Evolutionary conservation across 2,329 filamentous ascomycete genomes (phyloP).

Genomic region (Fusarium duplospermum): DNA sequence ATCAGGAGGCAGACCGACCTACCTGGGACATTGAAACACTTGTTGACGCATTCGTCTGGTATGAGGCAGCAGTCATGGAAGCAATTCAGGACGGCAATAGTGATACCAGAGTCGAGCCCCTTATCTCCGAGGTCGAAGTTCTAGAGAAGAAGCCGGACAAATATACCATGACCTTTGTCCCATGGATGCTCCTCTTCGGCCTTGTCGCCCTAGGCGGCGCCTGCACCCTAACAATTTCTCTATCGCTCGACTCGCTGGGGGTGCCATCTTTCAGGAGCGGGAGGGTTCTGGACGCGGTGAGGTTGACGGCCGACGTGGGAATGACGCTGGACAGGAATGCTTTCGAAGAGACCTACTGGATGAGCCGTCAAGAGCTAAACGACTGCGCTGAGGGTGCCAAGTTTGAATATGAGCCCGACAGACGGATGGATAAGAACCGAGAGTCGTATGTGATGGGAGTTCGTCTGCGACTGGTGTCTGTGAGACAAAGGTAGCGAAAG

Average conservation of each 20-base stretch:
- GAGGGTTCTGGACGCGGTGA: slow-evolving; percentile 18
- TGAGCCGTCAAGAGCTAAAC: slow-evolving; percentile 15
- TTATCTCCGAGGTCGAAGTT: slow-evolving; percentile 3
- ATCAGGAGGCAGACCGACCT: not conserved
- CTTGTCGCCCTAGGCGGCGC: slow-evolving; percentile 17
- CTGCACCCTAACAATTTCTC: slow-evolving; percentile 10
- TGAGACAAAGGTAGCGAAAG: not conserved
- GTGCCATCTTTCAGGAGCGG: slow-evolving; percentile 25
- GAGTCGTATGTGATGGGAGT: slow-evolving; percentile 9
- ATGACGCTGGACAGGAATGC: slow-evolving; percentile 22
- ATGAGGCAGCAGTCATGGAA: slow-evolving; percentile 1
- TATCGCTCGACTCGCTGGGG: slow-evolving; percentile 22
- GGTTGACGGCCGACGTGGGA: slow-evolving; percentile 27
- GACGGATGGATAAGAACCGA: slow-evolving; percentile 1
- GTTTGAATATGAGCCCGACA: slow-evolving; percentile 17
- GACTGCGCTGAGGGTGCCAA: slow-evolving; percentile 8
- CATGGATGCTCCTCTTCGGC: slow-evolving; percentile 27
- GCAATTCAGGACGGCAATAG: not conserved
- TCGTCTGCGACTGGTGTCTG: slow-evolving; percentile 16
- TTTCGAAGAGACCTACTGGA: slow-evolving; percentile 24
- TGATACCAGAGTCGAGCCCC: not conserved
- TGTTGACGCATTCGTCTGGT: slow-evolving; percentile 27
- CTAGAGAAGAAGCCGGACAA: not conserved
- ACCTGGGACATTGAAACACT: slow-evolving; percentile 21
- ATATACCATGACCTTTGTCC: slow-evolving; percentile 32